Base-by-base conservation (phyloP, 176 grass and related monocot genomes). In the Ensete ventricosum region DNA sequence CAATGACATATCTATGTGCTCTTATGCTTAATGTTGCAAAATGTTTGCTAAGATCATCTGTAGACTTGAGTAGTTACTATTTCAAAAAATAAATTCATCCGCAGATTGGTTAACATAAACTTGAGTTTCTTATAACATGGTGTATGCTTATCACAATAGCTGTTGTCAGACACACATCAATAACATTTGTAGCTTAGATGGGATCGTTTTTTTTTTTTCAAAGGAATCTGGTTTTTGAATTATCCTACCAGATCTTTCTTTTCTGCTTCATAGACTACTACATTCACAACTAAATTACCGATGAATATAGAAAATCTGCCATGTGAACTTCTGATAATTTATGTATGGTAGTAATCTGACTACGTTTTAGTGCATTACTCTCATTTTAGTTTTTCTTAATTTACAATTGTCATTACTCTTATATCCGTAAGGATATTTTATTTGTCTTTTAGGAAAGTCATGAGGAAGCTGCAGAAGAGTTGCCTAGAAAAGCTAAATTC, bases 401-500 rank as follows among this genome's bases (percentile, higher is more conserved):
- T 9, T 29, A 20, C 8, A 25, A 8, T 29, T 74, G 52, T 58
- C 12, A 57, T 50, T 57, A 22, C 1, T 64, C 11, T 9, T 48
- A 48, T 60, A 20, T 19, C 10, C 16, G 69, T 24, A 21, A 26
- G 55, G 3, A 8, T 68, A 52, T 4, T 14, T n/a, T 4, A 43
- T 68, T 55, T 11, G 14, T 72, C 22, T 67, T 53, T 23, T 82
- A 98, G 94, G 94, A 98, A 91, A 89, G 88, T 70, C 94, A 98
- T 14, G 94, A 98, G 84, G 94, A 98, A 84, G 94, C 90, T 84
- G 62, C 85, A 14, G 94, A 98, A 75, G 94, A 98, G 64, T 55
- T 93, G 73, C 90, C 94, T 22, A 91, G 64, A 62, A 98, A 98
- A 86, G 94, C 88, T 87, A 98, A 98, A 73, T 87, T 83, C 84